phyloP scores from a whole-genome alignment of 2,329 filamentous ascomycete species.

The Aspergillus tubingensis region DNA sequence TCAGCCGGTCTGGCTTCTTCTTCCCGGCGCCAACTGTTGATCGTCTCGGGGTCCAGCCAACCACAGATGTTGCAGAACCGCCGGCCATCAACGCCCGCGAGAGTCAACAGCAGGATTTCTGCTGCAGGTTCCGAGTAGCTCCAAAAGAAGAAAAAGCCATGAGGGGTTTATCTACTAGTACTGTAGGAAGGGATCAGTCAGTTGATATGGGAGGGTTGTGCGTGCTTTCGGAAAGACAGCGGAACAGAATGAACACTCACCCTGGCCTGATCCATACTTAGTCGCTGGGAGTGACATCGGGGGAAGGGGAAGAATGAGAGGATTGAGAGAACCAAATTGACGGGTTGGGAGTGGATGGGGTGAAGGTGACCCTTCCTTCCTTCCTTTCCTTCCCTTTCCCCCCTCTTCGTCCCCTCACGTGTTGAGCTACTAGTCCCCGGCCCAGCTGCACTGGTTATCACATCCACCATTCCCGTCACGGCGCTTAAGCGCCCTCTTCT shows the following conservation, averaged over 20 bases:
- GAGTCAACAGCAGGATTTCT: neutral
- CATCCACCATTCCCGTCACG: neutral
- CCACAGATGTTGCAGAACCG: constrained; percentile 32
- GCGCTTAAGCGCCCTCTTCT: neutral
- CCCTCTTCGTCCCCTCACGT: neutral
- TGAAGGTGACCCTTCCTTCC: too few species aligned
- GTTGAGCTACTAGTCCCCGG: neutral
- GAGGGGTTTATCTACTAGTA: neutral
- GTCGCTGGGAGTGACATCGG: neutral
- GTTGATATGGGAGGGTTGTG: neutral
- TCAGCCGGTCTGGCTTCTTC: constrained; percentile 26
- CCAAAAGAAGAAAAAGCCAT: neutral
- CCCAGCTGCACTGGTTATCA: neutral
- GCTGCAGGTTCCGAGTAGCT: neutral
- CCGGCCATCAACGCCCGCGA: constrained; percentile 13
- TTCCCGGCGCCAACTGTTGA: constrained; percentile 33
- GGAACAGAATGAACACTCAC: neutral
- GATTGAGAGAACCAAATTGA: neutral
- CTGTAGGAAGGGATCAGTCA: neutral
- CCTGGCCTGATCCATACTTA: neutral
- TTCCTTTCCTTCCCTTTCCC: too few species aligned
- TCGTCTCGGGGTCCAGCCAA: constrained; percentile 30
- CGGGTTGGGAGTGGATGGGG: neutral
- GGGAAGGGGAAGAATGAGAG: neutral
- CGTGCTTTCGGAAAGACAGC: neutral